Base-by-base conservation (phyloP, 2,329 filamentous ascomycete genomes). In the Pyricularia grisea region DNA sequence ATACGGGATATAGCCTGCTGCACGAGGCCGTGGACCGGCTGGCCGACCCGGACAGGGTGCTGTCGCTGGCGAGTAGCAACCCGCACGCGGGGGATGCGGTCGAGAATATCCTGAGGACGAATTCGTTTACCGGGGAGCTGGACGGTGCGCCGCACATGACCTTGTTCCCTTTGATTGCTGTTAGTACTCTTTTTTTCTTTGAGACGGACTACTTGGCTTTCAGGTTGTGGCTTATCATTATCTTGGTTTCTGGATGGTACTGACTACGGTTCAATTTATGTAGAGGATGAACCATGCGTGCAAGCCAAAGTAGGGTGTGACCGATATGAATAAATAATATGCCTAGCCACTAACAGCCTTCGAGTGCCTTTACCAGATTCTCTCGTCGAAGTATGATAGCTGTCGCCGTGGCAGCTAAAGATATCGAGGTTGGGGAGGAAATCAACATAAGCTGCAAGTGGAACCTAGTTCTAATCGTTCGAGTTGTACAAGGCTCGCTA, bases 51-150 rank as follows among this genome's bases (percentile, higher is more conserved):
- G 73, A 71, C 6, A 73, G 70, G 12, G 73, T 79, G 25, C 71
- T 75, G 28, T 67, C 67, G 1, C 73, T 79, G 23, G 76, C 74
- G 20, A 71, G 74, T 63, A 77, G 74, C 42, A 78, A 72, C 68
- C 68, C 71, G 1, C 68, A 72, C 9, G 75, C 77, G 0, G 70
- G 68, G 20, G 75, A 78, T 67, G 71, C 73, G 6, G 69, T 79
- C 4, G 77, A 79, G 72, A 75, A 79, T 50, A 71, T 79, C 4
- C 67, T 79, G 68, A 72, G 77, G 69, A 79, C 77, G 3, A 79
- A 80, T 68, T 72, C 76, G 2, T 77, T 79, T 61, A 70, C 73
- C 4, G 75, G 74, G 5, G 68, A 71, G 14, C 55, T 79, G 2
- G 73, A 73, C 1, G 74, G 71, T 6, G 70, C 69, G 36, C 23